A percentile compares a stretch with the other conserved stretches of the same genome.
Conservation (phyloP, 2,329 filamentous ascomycete genomes). For the Xylariaceae sp. region DNA sequence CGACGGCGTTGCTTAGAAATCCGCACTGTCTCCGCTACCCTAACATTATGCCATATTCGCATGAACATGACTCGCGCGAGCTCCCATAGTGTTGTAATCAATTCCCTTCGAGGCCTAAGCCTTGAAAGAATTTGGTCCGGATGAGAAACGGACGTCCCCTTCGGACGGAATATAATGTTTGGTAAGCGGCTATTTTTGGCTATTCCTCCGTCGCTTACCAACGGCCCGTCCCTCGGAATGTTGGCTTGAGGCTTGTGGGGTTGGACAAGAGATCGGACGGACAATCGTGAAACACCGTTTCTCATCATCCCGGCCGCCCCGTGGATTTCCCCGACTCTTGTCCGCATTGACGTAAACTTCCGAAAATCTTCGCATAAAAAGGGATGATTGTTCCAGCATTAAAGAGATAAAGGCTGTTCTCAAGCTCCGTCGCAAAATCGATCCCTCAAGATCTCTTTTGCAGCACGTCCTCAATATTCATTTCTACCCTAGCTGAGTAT, state of each 20-base stretch:
- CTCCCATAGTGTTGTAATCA: neutral
- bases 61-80: neutral
- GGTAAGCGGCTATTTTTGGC: conserved; percentile 19
- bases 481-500: neutral
- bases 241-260: neutral
- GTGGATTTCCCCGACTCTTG: conserved; percentile 23
- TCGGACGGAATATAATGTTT: conserved; percentile 16
- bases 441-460: neutral
- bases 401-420: neutral
- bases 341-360: conserved; percentile 6
- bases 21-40: neutral
- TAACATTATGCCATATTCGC: conserved; percentile 2
- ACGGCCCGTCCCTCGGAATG: neutral
- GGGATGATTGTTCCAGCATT: neutral
- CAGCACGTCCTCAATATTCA: too few relatives aligned
- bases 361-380: conserved; percentile 9
- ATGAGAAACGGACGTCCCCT: conserved; percentile 22
- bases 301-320: conserved; percentile 1
- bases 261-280: neutral
- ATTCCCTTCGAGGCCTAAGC: neutral
- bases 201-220: conserved; percentile 15
- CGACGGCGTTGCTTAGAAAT: too few relatives aligned
- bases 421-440: neutral
- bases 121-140: conserved; percentile 7
- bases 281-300: neutral